Evolutionary conservation across 1,284 basidiomycete species (phyloP), one percentile per base, ranked within the genome.

Genomic region (Moesziomyces sp.): DNA sequence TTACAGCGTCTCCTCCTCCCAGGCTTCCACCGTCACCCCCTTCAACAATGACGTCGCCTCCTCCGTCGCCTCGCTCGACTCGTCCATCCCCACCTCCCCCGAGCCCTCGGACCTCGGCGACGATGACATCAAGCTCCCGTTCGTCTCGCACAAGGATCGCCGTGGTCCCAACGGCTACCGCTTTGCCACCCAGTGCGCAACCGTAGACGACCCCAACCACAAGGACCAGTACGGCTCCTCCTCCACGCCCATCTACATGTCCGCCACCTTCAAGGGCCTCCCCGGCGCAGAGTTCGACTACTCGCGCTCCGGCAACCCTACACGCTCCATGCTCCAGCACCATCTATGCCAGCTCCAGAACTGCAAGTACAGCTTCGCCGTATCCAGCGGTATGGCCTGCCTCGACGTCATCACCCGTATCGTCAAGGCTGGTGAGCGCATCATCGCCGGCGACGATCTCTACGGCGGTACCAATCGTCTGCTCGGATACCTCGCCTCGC

Each of bases 391-490:
- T 63, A 99, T 99, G 97, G 95, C 96, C 18, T 94, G 94, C 18
- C 89, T 99, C 54, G 97, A 99, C 84, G 90, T 96, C 58, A 97
- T 99, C 79, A 89, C 97, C 46, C 91, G 97, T 47, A 85, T 97
- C 42, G 90, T 99, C 77, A 96, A 95, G 86, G 93, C 96, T 1
- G 93, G 93, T 23, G 92, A 95, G 85, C 92, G 94, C 82, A 90
- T 99, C 74, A 91, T 99, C 76, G 95, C 97, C 3, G 96, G 96
- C 43, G 93, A 98, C 85, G 97, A 99, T 85, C 87, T 99, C 45
- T 99, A 99, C 85, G 97, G 97, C 44, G 97, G 97, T 21, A 97
- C 97, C 23, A 96, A 99, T 85, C 92, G 97, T 52, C 89, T 99
- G 10, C 89, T 99, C 61, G 90, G 89, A n/a, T 97, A 96, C 85